Percentiles rank a stretch among this genome's conserved stretches.
Conservation (phyloP, 768 basidiomycete genomes). For the Phaeolepiota aurea region DNA sequence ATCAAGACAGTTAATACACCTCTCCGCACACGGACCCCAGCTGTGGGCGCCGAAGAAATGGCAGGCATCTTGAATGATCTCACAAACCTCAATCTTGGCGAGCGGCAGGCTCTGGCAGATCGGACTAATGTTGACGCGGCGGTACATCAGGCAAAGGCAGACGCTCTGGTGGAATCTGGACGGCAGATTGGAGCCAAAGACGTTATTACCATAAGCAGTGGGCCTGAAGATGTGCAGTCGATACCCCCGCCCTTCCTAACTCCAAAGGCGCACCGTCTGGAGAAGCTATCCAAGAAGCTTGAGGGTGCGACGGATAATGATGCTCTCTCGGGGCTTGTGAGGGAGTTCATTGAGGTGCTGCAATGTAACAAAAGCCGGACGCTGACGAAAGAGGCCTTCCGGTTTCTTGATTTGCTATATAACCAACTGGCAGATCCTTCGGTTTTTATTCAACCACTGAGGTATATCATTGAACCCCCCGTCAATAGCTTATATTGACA, state of each 20-base stretch:
- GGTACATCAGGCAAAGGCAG: constrained; percentile 22
- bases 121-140: constrained; percentile 37
- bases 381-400: constrained; percentile 62
- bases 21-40: no score
- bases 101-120: constrained; percentile 41
- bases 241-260: constrained; percentile 21
- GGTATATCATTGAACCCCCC: constrained; percentile 22
- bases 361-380: constrained; percentile 58
- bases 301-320: constrained; percentile 43
- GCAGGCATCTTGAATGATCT: constrained; percentile 51
- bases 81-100: constrained; percentile 49
- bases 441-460: constrained; percentile 45
- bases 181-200: constrained; percentile 12
- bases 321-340: constrained; percentile 43
- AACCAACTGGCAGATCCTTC: constrained; percentile 68
- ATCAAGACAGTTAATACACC: constrained; percentile 26
- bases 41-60: constrained; percentile 38
- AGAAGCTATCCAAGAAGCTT: constrained; percentile 34
- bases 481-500: neutral
- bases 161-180: constrained; percentile 16
- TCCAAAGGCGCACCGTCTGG: constrained; percentile 48
- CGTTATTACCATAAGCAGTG: constrained; percentile 41
- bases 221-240: constrained; percentile 21
- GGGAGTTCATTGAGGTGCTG: constrained; percentile 54
- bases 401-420: constrained; percentile 60